A percentile compares a stretch with the other conserved stretches of the same genome.
These are phyloP conservation scores for Aspergillus tubingensis DNA, from an alignment of 2,329 filamentous ascomycete species.

Conservation along the genomic window DNA sequence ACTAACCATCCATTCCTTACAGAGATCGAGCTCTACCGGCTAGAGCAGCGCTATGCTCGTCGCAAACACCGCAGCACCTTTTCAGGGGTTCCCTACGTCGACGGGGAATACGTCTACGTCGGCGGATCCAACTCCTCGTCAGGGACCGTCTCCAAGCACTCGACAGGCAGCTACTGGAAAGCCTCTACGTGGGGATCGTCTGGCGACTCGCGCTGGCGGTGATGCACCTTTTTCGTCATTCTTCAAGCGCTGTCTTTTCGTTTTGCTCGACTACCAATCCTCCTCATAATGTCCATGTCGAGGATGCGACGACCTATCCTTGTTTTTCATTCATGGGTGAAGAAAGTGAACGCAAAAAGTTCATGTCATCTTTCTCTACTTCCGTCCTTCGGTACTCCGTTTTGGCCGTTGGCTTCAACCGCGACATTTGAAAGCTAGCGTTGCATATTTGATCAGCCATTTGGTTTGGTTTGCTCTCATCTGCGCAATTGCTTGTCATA, in stretches of 20 bases:
- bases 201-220: conserved; percentile 32
- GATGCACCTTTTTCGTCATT: conserved; percentile 9
- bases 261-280: conserved; percentile 17
- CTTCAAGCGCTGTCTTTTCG: not conserved
- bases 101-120: conserved; percentile 89
- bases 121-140: conserved; percentile 39
- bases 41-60: conserved; percentile 92
- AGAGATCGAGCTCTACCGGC: conserved; percentile 84
- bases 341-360: conserved; percentile 14
- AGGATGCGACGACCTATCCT: conserved; percentile 22
- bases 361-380: conserved; percentile 13
- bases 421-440: not conserved
- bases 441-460: not conserved
- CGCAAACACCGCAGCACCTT: conserved; percentile 89
- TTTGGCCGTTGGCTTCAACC: not conserved
- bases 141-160: conserved; percentile 43
- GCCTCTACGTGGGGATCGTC: conserved; percentile 32
- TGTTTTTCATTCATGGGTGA: conserved; percentile 12
- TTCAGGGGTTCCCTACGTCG: conserved; percentile 85
- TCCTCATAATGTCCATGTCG: conserved; percentile 26
- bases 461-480: not conserved
- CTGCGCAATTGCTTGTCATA: not conserved
- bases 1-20: conserved; percentile 30
- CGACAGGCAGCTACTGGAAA: conserved; percentile 38
- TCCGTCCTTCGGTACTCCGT: not conserved